These are phyloP conservation scores for Puccinia polysora DNA, from an alignment of 1,284 basidiomycete genomes.

Conservation along the genomic window DNA sequence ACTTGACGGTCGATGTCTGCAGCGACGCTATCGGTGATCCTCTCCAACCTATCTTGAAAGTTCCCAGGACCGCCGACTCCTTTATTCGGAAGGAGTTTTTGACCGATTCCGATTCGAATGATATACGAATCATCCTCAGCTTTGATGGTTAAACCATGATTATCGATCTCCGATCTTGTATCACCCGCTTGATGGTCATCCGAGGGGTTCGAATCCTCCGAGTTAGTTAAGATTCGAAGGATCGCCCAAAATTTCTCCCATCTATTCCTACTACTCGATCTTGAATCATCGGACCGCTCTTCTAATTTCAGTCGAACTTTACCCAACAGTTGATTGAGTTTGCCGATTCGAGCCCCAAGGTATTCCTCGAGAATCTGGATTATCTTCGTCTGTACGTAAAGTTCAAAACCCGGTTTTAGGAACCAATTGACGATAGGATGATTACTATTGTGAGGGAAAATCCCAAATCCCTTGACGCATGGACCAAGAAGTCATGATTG, in stretches of 20 bases:
- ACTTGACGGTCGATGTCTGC: constrained; percentile 4
- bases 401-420: constrained; percentile 31
- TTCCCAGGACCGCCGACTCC: constrained; percentile 22
- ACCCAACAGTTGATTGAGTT: constrained; percentile 14
- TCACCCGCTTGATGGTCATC: not conserved
- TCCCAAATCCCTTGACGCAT: constrained; percentile 11
- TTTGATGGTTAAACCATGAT: constrained; percentile 6
- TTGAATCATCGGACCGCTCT: not conserved
- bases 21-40: not conserved
- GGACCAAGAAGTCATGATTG: too few species aligned
- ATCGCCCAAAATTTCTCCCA: constrained; percentile 16
- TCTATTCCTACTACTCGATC: not conserved
- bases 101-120: constrained; percentile 31
- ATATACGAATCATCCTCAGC: constrained; percentile 31
- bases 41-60: constrained; percentile 14
- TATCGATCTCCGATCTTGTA: not conserved
- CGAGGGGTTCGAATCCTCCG: not conserved
- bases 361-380: constrained; percentile 14
- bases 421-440: constrained; percentile 40
- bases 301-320: constrained; percentile 12
- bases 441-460: constrained; percentile 30
- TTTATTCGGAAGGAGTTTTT: constrained; percentile 26
- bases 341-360: constrained; percentile 10
- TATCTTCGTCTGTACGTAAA: constrained; percentile 24
- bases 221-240: not conserved